These are phyloP conservation scores for Aspergillus sp. DNA, from an alignment of 2,329 filamentous ascomycete species.

Conservation along the genomic window DNA sequence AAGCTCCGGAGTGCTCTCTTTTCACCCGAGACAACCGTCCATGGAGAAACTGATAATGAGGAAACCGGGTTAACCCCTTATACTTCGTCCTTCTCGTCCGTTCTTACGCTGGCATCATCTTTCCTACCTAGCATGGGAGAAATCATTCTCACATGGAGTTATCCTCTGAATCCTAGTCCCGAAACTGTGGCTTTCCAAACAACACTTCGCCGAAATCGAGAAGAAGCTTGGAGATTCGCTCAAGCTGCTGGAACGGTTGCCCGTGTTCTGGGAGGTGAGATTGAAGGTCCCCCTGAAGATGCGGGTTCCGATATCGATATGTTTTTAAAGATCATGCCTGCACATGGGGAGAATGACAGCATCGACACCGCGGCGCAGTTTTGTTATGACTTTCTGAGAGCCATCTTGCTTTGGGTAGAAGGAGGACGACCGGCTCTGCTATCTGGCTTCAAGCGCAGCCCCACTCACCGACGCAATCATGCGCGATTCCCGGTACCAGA, in stretches of 20 bases:
- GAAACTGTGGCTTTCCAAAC: constrained; percentile 53
- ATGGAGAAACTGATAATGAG: constrained; percentile 23
- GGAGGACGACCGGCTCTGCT: constrained; percentile 53
- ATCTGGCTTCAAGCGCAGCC: constrained; percentile 51
- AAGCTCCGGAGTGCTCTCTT: constrained; percentile 54
- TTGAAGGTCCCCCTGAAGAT: constrained; percentile 40
- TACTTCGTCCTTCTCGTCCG: constrained; percentile 35
- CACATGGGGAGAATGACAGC: constrained; percentile 38
- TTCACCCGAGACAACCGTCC: constrained; percentile 38
- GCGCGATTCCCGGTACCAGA: constrained; percentile 50
- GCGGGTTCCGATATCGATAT: constrained; percentile 35
- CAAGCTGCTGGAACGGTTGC: constrained; percentile 58
- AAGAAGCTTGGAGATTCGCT: constrained; percentile 55
- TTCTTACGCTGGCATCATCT: constrained; percentile 40
- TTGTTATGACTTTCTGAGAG: constrained; percentile 61
- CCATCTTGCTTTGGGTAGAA: constrained; percentile 59
- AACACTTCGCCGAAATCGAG: constrained; percentile 52
- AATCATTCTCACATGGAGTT: constrained; percentile 52
- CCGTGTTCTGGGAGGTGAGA: constrained; percentile 50
- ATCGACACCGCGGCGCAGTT: constrained; percentile 47
- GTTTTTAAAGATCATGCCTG: constrained; percentile 47
- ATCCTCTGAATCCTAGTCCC: constrained; percentile 52
- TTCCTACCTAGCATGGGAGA: constrained; percentile 55
- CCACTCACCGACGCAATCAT: constrained; percentile 34
- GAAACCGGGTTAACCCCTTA: constrained; percentile 26